Conservation (phyloP, 1,284 basidiomycete species). For the Cryptococcus sp. region DNA sequence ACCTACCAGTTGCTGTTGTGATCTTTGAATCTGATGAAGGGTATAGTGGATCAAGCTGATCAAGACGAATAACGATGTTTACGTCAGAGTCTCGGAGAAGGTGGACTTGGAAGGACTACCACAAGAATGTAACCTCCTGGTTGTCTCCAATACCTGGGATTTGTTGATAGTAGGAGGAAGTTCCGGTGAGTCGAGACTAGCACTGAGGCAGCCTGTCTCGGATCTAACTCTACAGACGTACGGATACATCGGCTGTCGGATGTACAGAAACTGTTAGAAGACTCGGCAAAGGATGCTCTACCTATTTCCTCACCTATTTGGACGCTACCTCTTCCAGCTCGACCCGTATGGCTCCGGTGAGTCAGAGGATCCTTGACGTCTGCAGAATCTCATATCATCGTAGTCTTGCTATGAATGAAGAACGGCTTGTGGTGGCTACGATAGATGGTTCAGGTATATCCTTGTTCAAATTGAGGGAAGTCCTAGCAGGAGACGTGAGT, state of each 20-base stretch:
- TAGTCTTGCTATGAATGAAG: conserved; percentile 40
- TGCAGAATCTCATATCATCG: not conserved
- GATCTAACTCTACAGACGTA: conserved; percentile 21
- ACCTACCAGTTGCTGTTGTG: not conserved
- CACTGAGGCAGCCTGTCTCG: not conserved
- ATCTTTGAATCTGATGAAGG: not conserved
- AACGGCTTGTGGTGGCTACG: conserved; percentile 34
- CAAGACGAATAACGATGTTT: conserved; percentile 45
- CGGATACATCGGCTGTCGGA: conserved; percentile 36
- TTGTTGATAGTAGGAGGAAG: conserved; percentile 46
- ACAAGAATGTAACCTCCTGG: conserved; percentile 44
- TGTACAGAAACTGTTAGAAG: conserved; percentile 29
- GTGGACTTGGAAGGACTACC: conserved; percentile 39
- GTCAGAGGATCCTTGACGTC: conserved; percentile 1
- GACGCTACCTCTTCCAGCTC: conserved; percentile 27
- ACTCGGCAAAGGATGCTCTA: conserved; percentile 24
- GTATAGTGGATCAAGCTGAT: conserved; percentile 46
- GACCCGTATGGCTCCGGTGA: conserved; percentile 43
- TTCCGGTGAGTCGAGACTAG: conserved; percentile 24
- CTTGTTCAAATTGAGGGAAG: conserved; percentile 30
- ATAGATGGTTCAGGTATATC: conserved; percentile 24
- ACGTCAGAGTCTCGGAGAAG: conserved; percentile 39
- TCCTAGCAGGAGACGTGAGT: conserved; percentile 37
- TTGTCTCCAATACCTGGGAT: conserved; percentile 42
- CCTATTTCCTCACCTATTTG: conserved; percentile 20